phyloP scores from a whole-genome alignment of 2,329 filamentous ascomycete species.

The Chrysoporthe cubensis region DNA sequence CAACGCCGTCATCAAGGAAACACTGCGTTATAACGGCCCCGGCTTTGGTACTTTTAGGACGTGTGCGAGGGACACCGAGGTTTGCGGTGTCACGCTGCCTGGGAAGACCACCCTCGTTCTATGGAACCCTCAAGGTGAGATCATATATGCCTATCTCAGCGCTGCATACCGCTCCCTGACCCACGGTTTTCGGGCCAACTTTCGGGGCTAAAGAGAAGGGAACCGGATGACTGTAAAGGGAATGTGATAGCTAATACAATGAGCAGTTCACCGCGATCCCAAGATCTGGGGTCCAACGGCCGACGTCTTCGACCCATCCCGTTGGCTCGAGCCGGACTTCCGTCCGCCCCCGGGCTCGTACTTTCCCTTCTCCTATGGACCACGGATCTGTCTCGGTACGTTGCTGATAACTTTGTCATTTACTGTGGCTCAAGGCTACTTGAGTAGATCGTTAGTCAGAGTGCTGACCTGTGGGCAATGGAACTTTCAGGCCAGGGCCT shows the following conservation, averaged over 20 bases:
- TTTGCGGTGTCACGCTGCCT: slow-evolving; percentile 6
- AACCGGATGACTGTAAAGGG: background rate
- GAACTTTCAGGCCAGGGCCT: slow-evolving; percentile 1
- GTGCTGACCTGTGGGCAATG: background rate
- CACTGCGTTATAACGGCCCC: slow-evolving; percentile 9
- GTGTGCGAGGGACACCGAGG: slow-evolving; percentile 3
- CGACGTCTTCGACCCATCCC: slow-evolving; percentile 10
- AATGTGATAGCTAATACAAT: background rate
- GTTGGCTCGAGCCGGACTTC: slow-evolving; percentile 9
- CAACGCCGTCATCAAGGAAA: slow-evolving; percentile 13
- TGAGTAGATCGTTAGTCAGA: background rate
- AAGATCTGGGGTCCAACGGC: slow-evolving; percentile 9
- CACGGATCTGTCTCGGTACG: slow-evolving; percentile 11
- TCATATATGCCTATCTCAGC: background rate
- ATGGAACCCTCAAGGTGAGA: slow-evolving; percentile 13
- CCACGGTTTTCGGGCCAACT: no score
- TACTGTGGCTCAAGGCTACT: background rate
- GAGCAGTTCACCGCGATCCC: slow-evolving; percentile 8
- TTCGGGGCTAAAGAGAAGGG: background rate
- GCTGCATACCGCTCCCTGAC: background rate
- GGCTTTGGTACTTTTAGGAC: slow-evolving; percentile 9
- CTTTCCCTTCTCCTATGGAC: slow-evolving; percentile 8
- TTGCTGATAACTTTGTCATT: background rate
- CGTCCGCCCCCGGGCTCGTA: slow-evolving; percentile 11
- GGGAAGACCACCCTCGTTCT: slow-evolving; percentile 7